Evolutionary conservation across 345 rosid species (phyloP).

Genomic region (Lepidium sativum): DNA sequence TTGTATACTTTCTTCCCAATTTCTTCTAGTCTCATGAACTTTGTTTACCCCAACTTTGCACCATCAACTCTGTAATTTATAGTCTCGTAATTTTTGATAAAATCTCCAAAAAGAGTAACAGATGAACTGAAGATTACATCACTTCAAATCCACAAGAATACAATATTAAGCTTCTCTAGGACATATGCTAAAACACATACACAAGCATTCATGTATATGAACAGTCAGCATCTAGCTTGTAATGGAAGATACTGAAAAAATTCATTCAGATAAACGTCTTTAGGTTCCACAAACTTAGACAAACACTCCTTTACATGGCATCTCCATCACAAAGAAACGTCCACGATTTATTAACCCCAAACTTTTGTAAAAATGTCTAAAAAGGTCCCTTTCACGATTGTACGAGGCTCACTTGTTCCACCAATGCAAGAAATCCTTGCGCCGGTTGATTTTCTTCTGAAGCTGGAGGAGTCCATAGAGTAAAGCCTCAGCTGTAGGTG

Average conservation of each 20-base stretch:
- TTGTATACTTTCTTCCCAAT: neutral
- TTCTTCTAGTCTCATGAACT: neutral
- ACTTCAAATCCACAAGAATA: neutral
- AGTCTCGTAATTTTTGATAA: neutral
- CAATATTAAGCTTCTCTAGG: neutral
- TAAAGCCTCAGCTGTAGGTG: slow-evolving; percentile 95
- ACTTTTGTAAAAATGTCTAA: slow-evolving; percentile 12
- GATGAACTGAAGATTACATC: too few species aligned
- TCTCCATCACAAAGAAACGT: slow-evolving; percentile 24
- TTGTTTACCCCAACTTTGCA: neutral
- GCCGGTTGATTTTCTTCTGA: slow-evolving; percentile 96
- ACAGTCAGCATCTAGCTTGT: neutral
- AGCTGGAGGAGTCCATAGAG: slow-evolving; percentile 90
- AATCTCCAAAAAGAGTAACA: too few species aligned
- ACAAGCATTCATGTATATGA: neutral
- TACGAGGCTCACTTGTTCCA: slow-evolving; percentile 55
- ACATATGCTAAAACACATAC: neutral
- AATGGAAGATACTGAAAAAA: neutral
- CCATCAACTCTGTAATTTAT: neutral
- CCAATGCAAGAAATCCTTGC: slow-evolving; percentile 92
- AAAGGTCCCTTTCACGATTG: neutral
- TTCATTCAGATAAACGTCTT: slow-evolving; percentile 1
- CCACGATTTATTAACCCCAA: slow-evolving; percentile 20
- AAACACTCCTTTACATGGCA: slow-evolving; percentile 21
- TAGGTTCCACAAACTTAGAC: slow-evolving; percentile 13